Evolutionary conservation across 371 early-diverging fungal genomes (phyloP).

Genomic region (Coemansia sp.): DNA sequence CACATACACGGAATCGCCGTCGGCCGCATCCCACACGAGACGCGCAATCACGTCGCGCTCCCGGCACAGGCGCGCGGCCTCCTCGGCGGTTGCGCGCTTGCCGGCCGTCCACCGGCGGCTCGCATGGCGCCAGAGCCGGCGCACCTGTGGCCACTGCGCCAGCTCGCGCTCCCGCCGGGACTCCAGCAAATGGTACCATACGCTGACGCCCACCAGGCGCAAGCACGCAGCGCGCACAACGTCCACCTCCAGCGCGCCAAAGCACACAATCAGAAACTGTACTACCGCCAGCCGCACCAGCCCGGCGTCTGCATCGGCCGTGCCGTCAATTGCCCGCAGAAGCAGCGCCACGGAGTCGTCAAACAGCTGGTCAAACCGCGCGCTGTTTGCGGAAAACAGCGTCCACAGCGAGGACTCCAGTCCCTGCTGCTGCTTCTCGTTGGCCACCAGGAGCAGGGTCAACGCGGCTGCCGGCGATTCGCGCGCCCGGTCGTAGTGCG

Average conservation of each 20-base stretch:
- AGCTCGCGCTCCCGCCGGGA: constrained; percentile 59
- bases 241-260: constrained; percentile 77
- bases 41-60: constrained; percentile 14
- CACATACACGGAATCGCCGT: constrained; percentile 55
- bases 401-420: constrained; percentile 56
- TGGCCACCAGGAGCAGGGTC: constrained; percentile 80
- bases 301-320: constrained; percentile 48
- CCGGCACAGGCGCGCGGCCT: background rate
- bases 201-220: constrained; percentile 66
- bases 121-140: constrained; percentile 60
- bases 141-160: constrained; percentile 32
- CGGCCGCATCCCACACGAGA: constrained; percentile 2
- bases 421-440: constrained; percentile 69
- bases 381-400: constrained; percentile 52
- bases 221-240: constrained; percentile 73
- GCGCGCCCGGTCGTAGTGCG: constrained; percentile 52
- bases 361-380: constrained; percentile 15
- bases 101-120: constrained; percentile 55
- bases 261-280: constrained; percentile 72
- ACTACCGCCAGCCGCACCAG: constrained; percentile 57
- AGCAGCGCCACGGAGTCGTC: constrained; percentile 4
- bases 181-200: constrained; percentile 69
- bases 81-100: constrained; percentile 19
- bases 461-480: constrained; percentile 60
- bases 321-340: background rate